phyloP scores from a whole-genome alignment of 345 rosid species.

The Dovyalis caffra region DNA sequence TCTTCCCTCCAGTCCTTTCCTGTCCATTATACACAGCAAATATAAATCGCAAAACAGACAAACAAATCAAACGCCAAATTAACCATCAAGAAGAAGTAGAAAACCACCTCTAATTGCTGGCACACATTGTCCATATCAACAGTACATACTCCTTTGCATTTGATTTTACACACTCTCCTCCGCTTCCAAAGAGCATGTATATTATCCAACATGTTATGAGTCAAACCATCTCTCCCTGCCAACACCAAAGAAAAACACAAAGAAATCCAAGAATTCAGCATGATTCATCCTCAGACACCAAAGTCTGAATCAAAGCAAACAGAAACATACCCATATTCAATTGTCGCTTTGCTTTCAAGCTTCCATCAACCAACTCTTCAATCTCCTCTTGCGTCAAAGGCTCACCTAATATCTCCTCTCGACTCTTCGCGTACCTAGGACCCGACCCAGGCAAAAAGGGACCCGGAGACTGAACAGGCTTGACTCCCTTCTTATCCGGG shows the following conservation, averaged over 20 bases:
- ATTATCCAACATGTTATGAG: slow-evolving; percentile 92
- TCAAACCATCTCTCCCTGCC: slow-evolving; percentile 95
- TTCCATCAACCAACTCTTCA: slow-evolving; percentile 52
- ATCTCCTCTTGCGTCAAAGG: slow-evolving; percentile 71
- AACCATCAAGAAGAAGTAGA: neutral
- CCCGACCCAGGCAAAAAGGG: slow-evolving; percentile 72
- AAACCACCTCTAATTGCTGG: slow-evolving; percentile 77
- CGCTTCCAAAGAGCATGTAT: slow-evolving; percentile 91
- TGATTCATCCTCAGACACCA: neutral
- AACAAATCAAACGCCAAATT: neutral
- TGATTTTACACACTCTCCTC: slow-evolving; percentile 83
- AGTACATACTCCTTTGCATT: slow-evolving; percentile 92
- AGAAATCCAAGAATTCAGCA: neutral
- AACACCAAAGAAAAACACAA: slow-evolving; percentile 16
- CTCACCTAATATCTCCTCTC: slow-evolving; percentile 89
- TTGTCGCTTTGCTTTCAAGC: slow-evolving; percentile 60
- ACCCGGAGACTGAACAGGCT: slow-evolving; percentile 87
- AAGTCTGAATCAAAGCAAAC: too few relatives aligned
- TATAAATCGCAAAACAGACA: neutral
- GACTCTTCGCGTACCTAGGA: slow-evolving; percentile 63
- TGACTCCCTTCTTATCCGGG: slow-evolving; percentile 74
- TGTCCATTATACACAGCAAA: slow-evolving; percentile 29
- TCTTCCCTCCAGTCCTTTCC: slow-evolving; percentile 91
- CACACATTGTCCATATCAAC: slow-evolving; percentile 92
- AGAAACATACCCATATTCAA: slow-evolving; percentile 69